Evolutionary conservation across 805 yeast genomes (phyloP), one percentile per base, ranked within the genome.

Genomic region (Hanseniaspora thailandica): DNA sequence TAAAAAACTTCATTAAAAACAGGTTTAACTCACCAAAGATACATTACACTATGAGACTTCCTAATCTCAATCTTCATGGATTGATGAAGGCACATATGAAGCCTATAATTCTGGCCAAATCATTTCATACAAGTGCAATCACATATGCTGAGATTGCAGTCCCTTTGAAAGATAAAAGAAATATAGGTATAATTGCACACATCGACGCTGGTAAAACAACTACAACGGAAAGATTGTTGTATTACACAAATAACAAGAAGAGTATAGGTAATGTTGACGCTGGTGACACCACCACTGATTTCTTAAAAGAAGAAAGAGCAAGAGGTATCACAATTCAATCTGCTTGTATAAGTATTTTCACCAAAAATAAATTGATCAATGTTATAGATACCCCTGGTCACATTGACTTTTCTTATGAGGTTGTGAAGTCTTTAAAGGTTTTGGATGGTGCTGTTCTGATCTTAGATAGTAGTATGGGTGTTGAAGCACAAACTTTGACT

Each of bases 191-290:
- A 60, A 88, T 93, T 39, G 98, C 98, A n/a, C 98, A 93, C 65
- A 93, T 93, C 52, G 98, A 93, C 71, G 98, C 98, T 2, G 98
- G 98, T 0, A 93, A 93, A 67, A 93, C 98, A 3, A 93, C 98
- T 1, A 89, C 98, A 1, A 90, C 98, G 0, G 98, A 93, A 65
- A 72, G 97, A 45, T 85, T 93, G 87, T 77, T 93, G n/a, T 90
- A 76, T 63, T 89, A 84, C 64, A 76, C 89, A 52, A 97, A 97
- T 0, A 74, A 82, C 55, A 90, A 85, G 0, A 71, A 73, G 26
- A 66, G 87, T 23, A 82, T 93, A 3, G 98, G 98, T 0, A 81
- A 93, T 61, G 98, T 93, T 4, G 97, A 93, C 61, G 85, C 87
- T 58, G 98, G 98, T 19, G 96, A 93, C 62, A 93, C 98, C 0